Evolutionary conservation across 108 stramenopile genomes (phyloP), one percentile per base, ranked within the genome.

Genomic region (Fistulifera solaris): DNA sequence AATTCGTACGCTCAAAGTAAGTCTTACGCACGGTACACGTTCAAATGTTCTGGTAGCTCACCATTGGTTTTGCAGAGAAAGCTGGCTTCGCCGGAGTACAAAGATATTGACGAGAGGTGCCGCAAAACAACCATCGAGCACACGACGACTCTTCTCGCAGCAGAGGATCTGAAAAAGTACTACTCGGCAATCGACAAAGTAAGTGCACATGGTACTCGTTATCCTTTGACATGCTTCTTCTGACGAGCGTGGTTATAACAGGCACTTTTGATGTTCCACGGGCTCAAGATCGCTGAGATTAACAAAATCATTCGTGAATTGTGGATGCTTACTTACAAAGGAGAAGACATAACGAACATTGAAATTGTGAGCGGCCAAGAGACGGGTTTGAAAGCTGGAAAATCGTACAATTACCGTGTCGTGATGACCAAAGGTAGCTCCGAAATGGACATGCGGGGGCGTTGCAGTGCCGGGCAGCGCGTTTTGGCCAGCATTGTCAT

Each of bases 391-490:
- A 60, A 77, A 18, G 72, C 88, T 12, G 54, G 65, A 11, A 68
- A 71, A 31, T 77, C 83, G 6, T 99, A 98, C 75, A 98, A 99
- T 68, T 99, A 99, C 62, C 78, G 96, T 14, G 97, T 99, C 48
- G 97, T 95, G 18, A 99, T 99, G 98, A 72, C 79, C 50, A 99
- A 93, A 62, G 88, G 80, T 13, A 59, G 55, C 1, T 73, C 88
- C 0, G 44, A 81, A 23, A 70, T 99, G 62, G 97, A 98, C 59
- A 99, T 99, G 99, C 83, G 96, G 53, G 99, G 99, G 4, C 80
- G 99, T 13, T 99, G 99, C 75, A 80, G 78, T 66, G 95, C 95
- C 15, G 95, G 96, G 7, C 96, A 96, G 69, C 78, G 89, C 5
- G 93, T 96, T 0, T 63, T 97, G 41, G 96, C 96, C 19, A 22